phyloP scores from a whole-genome alignment of 306 rosid species.

The Quercus rubra region DNA sequence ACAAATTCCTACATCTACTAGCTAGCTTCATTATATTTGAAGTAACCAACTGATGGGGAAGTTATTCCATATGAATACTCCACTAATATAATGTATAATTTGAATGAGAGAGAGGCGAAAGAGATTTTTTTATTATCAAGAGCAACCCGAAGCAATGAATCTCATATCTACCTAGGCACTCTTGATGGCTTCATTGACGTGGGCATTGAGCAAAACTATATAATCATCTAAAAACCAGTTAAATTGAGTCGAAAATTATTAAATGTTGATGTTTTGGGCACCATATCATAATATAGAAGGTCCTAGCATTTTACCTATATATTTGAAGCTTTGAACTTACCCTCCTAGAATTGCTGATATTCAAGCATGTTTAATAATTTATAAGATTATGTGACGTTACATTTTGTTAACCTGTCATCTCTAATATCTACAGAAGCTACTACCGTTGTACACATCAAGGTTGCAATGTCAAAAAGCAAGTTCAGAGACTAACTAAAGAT shows the following conservation, averaged over 20 bases:
- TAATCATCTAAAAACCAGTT: background rate
- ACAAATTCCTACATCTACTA: background rate
- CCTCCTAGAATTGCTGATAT: background rate
- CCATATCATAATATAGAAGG: background rate
- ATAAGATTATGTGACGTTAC: background rate
- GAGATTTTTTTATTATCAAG: too few species aligned
- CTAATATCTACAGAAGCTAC: conserved; percentile 34
- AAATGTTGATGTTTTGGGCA: background rate
- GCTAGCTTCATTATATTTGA: background rate
- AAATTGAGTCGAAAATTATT: background rate
- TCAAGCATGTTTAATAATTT: background rate
- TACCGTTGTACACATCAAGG: conserved; percentile 53
- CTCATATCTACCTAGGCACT: background rate
- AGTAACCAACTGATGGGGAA: background rate
- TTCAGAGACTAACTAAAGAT: conserved; percentile 44
- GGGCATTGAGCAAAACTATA: background rate
- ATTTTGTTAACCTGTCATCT: background rate
- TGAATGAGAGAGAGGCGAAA: background rate
- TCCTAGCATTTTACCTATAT: background rate
- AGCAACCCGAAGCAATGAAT: background rate
- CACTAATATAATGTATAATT: background rate
- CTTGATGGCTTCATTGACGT: background rate
- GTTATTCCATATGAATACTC: background rate
- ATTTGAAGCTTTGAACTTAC: background rate
- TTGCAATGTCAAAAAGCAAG: conserved; percentile 52